These are phyloP conservation scores for Amylocarpus encephaloides DNA, from an alignment of 2,329 filamentous ascomycete genomes.

Conservation along the genomic window DNA sequence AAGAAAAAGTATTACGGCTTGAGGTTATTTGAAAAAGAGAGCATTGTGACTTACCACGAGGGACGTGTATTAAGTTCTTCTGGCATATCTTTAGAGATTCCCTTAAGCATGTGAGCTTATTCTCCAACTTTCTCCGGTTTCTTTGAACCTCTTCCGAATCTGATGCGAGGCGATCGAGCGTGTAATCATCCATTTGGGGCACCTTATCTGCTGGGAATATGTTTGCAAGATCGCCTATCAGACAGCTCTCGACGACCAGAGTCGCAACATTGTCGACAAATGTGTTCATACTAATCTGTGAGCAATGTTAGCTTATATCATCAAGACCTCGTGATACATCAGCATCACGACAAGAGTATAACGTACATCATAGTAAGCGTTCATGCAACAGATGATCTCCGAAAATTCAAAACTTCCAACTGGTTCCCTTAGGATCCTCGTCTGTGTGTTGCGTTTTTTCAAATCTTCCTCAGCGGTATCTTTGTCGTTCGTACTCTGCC, in stretches of 20 bases:
- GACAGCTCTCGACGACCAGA: constrained; percentile 56
- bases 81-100: not conserved
- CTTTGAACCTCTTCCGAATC: not conserved
- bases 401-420: not conserved
- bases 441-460: not conserved
- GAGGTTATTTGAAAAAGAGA: too few species aligned
- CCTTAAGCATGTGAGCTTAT: not conserved
- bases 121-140: not conserved
- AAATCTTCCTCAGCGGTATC: not conserved
- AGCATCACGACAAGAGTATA: not conserved
- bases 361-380: constrained; percentile 4
- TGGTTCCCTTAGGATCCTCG: not conserved
- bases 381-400: constrained; percentile 1
- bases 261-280: constrained; percentile 5
- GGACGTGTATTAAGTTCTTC: not conserved
- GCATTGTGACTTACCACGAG: not conserved
- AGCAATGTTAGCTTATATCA: not conserved
- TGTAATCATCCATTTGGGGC: not conserved
- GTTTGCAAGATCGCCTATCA: constrained; percentile 57
- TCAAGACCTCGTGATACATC: not conserved
- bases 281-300: constrained; percentile 1
- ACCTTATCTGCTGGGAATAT: not conserved
- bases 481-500: not conserved
- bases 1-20: too few species aligned
- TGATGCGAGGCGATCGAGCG: not conserved